Evolutionary conservation across 2,329 filamentous ascomycete species (phyloP), one percentile per base, ranked within the genome.

Genomic region (Colletotrichum ledebouriae): DNA sequence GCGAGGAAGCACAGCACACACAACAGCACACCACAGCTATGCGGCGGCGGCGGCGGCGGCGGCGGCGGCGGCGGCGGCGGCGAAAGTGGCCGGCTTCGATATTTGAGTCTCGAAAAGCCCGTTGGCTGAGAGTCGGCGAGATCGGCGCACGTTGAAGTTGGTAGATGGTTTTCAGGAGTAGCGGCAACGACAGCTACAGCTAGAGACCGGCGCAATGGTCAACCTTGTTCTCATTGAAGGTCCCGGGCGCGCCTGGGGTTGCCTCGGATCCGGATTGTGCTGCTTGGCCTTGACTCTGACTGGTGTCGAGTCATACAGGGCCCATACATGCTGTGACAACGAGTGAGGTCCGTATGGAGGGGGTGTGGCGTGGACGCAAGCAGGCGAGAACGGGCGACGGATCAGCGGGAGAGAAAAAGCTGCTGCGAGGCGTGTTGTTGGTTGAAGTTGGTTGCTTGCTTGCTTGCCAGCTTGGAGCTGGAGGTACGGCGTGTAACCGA

Each of bases 281-380:
- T 63, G 60, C 53, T 52, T 29, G 60, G 53, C 62, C 52, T 65
- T 65, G 61, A 65, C 55, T 68, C 55, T 68, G 65, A 65, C 61
- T 68, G 65, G 61, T 68, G 65, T 55, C 65, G 65, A 68, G 65
- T 60, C 55, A 59, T 65, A 65, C 55, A 61, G 61, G 22, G 61
- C 17, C 55, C 65, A 68, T 59, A 60, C 65, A 65, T 68, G 56
- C 61, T 68, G 65, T 65, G 61, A 65, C 61, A 49, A 47, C 61
- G 49, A 33, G 61, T 37, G 65, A 59, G 41, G n/a, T 25, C 50
- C 22, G 46, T 17, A 46, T 29, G 13, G 33, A 4, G 37, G 49
- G 55, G 33, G 53, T 47, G 53, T 64, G 53, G 39, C 59, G 60
- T 68, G 41, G 53, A 29, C 65, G 65, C 59, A 63, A 39, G 44